phyloP scores from a whole-genome alignment of 208 protist genomes.

The Leptomonas pyrrhocoris region DNA sequence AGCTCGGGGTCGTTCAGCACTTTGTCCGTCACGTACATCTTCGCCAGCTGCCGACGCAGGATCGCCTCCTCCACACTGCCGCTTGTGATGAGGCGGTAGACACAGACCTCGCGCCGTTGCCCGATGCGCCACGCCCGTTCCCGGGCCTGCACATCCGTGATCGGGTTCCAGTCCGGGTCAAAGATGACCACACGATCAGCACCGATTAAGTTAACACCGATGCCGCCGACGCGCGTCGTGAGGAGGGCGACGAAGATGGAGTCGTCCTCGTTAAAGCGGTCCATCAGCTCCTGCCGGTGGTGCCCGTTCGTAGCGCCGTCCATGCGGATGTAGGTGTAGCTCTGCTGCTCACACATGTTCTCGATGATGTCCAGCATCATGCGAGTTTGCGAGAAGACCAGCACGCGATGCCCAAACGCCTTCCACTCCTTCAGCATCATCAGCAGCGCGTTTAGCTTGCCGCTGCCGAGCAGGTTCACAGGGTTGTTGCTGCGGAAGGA shows the following conservation, averaged over 20 bases:
- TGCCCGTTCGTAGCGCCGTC: slow-evolving; percentile 94
- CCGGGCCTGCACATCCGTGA: slow-evolving; percentile 89
- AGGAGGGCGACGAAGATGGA: slow-evolving; percentile 96
- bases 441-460: slow-evolving; percentile 93
- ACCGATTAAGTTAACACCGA: slow-evolving; percentile 98
- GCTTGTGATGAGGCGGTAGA: slow-evolving; percentile 97
- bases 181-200: slow-evolving; percentile 98
- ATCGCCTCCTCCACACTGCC: slow-evolving; percentile 99
- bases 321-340: slow-evolving; percentile 93
- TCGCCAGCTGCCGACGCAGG: slow-evolving; percentile 96
- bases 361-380: slow-evolving; percentile 99
- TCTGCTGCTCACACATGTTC: slow-evolving; percentile 74
- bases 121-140: slow-evolving; percentile 97
- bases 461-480: slow-evolving; percentile 72
- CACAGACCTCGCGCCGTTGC: slow-evolving; percentile 94
- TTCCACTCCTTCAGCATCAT: slow-evolving; percentile 95
- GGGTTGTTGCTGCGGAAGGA: slow-evolving; percentile 76
- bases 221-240: slow-evolving; percentile 96
- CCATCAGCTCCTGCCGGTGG: slow-evolving; percentile 89
- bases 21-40: slow-evolving; percentile 95
- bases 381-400: slow-evolving; percentile 97
- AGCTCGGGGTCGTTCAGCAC: slow-evolving; percentile 96
- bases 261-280: slow-evolving; percentile 95
- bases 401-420: slow-evolving; percentile 89
- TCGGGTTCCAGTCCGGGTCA: slow-evolving; percentile 98